A percentile compares a stretch with the other conserved stretches of the same genome.
Conservation (phyloP, 78 protist genomes). For the Capsaspora owczarzaki region DNA sequence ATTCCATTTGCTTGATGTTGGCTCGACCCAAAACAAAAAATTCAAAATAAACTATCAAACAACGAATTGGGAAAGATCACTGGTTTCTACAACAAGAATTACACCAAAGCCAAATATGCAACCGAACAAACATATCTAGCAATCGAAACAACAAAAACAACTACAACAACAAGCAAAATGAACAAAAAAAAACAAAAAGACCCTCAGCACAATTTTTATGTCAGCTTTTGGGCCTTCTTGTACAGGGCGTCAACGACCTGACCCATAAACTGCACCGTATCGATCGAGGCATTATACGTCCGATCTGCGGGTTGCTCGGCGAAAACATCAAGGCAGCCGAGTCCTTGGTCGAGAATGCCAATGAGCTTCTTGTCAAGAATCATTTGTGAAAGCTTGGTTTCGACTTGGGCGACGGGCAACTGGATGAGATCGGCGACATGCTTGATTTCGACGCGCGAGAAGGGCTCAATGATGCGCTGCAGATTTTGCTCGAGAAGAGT, state of each 20-base stretch:
- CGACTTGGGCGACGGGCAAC: conserved; percentile 64
- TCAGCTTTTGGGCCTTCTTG: conserved; percentile 57
- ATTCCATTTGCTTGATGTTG: too few species aligned
- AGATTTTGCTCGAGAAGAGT: conserved; percentile 84
- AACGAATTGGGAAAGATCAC: too few species aligned
- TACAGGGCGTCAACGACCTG: conserved; percentile 74
- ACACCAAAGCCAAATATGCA: too few species aligned
- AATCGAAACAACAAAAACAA: too few species aligned
- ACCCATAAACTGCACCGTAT: conserved; percentile 59
- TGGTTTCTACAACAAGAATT: too few species aligned
- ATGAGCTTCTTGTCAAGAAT: conserved; percentile 85
- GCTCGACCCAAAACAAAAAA: too few species aligned
- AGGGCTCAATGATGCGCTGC: conserved; percentile 87
- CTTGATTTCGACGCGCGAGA: not conserved
- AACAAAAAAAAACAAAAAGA: too few species aligned
- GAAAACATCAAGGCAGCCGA: conserved; percentile 80
- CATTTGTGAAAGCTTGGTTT: conserved; percentile 88
- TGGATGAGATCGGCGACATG: conserved; percentile 44
- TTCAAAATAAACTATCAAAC: too few species aligned
- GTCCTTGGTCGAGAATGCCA: conserved; percentile 94
- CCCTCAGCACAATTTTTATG: not conserved
- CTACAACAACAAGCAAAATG: too few species aligned
- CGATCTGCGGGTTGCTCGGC: conserved; percentile 47
- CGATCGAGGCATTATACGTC: conserved; percentile 58
- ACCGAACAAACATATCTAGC: too few species aligned